Evolutionary conservation across 352 stramenopile genomes (phyloP).

Genomic region (Bremia lactucae): DNA sequence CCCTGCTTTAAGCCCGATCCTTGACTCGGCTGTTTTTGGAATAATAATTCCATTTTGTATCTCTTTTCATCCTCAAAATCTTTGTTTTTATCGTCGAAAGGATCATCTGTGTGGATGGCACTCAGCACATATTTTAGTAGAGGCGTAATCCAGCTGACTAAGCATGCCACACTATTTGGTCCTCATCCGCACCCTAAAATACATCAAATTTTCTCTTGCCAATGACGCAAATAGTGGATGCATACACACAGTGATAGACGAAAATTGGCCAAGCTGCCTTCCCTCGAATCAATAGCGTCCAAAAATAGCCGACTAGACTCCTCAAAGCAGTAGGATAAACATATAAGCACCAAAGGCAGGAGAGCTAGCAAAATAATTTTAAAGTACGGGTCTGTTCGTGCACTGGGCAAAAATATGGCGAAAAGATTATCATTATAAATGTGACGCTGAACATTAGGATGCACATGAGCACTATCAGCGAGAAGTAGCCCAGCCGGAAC

Average conservation of each 20-base stretch:
- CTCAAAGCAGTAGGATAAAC: conserved; percentile 84
- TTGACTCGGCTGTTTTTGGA: conserved; percentile 39
- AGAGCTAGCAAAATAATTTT: conserved; percentile 54
- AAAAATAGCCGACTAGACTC: conserved; percentile 73
- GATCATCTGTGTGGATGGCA: conserved; percentile 47
- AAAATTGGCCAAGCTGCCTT: conserved; percentile 76
- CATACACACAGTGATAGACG: conserved; percentile 73
- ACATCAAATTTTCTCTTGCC: conserved; percentile 34
- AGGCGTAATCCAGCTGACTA: conserved; percentile 30
- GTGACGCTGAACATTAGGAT: conserved; percentile 87
- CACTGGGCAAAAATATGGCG: conserved; percentile 79
- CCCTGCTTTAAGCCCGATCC: conserved; percentile 17
- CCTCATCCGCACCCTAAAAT: conserved; percentile 44
- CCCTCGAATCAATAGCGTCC: conserved; percentile 78
- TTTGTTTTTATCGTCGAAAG: conserved; percentile 70
- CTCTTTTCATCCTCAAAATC: conserved; percentile 60
- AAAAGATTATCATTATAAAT: conserved; percentile 87
- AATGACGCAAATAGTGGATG: conserved; percentile 77
- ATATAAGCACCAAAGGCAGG: conserved; percentile 67
- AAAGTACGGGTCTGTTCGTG: conserved; percentile 59
- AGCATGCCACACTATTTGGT: conserved; percentile 47
- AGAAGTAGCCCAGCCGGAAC: conserved; percentile 82
- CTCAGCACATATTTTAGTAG: conserved; percentile 28
- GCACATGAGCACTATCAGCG: conserved; percentile 83
- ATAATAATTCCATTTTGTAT: conserved; percentile 47